Conservation (phyloP, 495 filamentous ascomycete species). For the Penicillium canescens region DNA sequence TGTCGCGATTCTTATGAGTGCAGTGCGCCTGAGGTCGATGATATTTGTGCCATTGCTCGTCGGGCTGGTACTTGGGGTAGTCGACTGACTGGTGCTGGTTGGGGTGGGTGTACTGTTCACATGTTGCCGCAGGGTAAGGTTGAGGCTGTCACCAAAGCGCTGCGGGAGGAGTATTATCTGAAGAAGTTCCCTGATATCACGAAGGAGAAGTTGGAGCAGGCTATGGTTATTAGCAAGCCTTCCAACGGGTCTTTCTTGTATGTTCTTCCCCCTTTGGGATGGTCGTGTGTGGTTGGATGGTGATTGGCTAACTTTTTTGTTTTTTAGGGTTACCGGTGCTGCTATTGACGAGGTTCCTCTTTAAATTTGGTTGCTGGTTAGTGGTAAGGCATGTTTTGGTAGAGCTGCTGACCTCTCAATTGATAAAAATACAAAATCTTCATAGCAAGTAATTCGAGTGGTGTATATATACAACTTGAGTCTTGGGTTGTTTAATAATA, state of each 20-base stretch:
- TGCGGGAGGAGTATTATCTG: slow-evolving; percentile 79
- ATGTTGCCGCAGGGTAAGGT: slow-evolving; percentile 85
- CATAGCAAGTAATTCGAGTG: too few species aligned
- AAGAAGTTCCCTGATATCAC: slow-evolving; percentile 69
- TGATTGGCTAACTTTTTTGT: slow-evolving; percentile 1
- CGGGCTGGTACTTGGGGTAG: slow-evolving; percentile 79
- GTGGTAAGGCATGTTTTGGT: neutral
- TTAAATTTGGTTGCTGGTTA: slow-evolving; percentile 12
- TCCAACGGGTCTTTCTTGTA: slow-evolving; percentile 52
- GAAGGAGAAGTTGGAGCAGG: slow-evolving; percentile 70
- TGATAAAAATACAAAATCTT: too few species aligned
- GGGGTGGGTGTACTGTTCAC: slow-evolving; percentile 96
- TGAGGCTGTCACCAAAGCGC: slow-evolving; percentile 72
- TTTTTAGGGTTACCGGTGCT: slow-evolving; percentile 40
- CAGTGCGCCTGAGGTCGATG: slow-evolving; percentile 85
- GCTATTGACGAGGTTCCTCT: slow-evolving; percentile 40
- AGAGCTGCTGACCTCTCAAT: neutral
- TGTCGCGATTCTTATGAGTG: slow-evolving; percentile 87
- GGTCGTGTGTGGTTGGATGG: neutral
- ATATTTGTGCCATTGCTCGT: slow-evolving; percentile 77
- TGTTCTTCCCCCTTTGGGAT: slow-evolving; percentile 12
- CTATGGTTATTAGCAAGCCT: slow-evolving; percentile 89
- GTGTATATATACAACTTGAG: too few species aligned
- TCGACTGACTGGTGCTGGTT: slow-evolving; percentile 89
- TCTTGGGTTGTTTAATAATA: too few species aligned